Conservation (phyloP, 1,284 basidiomycete genomes). For the Peniophora sp. region DNA sequence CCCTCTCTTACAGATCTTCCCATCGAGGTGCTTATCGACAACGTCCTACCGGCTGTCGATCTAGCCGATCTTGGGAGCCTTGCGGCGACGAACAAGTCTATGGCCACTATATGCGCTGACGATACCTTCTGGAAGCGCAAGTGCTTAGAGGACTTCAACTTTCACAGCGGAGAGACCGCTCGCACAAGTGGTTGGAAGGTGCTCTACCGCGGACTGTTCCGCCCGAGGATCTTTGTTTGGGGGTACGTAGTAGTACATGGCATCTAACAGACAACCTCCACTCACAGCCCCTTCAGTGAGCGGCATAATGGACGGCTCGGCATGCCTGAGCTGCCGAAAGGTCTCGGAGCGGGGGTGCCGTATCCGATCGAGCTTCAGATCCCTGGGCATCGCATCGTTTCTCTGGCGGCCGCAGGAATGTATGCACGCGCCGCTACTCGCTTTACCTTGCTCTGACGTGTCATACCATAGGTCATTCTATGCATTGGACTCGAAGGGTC, state of each 20-base stretch:
- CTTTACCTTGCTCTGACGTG: constrained; percentile 1
- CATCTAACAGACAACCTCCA: background rate
- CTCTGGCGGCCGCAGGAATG: constrained; percentile 76
- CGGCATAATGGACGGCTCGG: constrained; percentile 56
- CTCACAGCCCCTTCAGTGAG: constrained; percentile 33
- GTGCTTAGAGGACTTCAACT: constrained; percentile 72
- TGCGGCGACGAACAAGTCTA: constrained; percentile 48
- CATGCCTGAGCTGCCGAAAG: constrained; percentile 26
- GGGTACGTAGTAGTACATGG: constrained; percentile 40
- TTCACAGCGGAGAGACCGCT: constrained; percentile 59
- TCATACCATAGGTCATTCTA: constrained; percentile 60
- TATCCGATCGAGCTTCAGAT: constrained; percentile 56
- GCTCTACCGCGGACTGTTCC: constrained; percentile 63
- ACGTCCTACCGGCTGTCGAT: constrained; percentile 54
- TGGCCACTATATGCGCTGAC: constrained; percentile 55
- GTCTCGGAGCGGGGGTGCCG: constrained; percentile 37
- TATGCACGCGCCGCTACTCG: constrained; percentile 24
- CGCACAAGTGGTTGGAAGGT: constrained; percentile 70
- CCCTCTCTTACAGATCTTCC: constrained; percentile 46
- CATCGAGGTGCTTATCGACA: constrained; percentile 68
- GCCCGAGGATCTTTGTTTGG: constrained; percentile 70
- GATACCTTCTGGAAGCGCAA: constrained; percentile 75
- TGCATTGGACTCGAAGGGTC: constrained; percentile 68
- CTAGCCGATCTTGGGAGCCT: constrained; percentile 55
- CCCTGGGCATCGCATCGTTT: constrained; percentile 59